These are phyloP conservation scores for Saprolegnia diclina DNA, from an alignment of 352 stramenopile genomes.

Conservation along the genomic window DNA sequence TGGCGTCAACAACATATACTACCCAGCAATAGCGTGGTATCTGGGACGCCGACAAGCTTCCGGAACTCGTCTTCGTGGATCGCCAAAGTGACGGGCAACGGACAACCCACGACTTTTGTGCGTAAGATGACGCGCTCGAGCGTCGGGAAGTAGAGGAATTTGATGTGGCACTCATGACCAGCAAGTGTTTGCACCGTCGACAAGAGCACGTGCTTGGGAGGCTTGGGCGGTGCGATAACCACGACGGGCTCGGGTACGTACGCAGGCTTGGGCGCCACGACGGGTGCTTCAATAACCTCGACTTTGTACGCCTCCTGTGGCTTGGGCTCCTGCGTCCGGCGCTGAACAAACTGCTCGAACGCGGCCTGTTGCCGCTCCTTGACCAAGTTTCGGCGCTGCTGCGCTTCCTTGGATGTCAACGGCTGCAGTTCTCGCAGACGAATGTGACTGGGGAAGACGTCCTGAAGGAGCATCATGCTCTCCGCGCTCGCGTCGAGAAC, in stretches of 20 bases:
- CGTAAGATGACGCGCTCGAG: conserved; percentile 9
- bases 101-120: neutral
- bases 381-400: neutral
- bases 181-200: neutral
- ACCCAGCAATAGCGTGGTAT: conserved; percentile 14
- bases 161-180: conserved; percentile 20
- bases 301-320: neutral
- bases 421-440: neutral
- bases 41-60: neutral
- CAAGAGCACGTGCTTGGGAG: conserved; percentile 16
- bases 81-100: neutral
- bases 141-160: conserved; percentile 10
- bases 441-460: neutral
- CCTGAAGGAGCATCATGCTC: neutral
- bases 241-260: neutral
- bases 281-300: neutral
- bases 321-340: conserved; percentile 10
- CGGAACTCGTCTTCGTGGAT: conserved; percentile 15
- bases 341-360: conserved; percentile 24
- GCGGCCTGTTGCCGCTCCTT: conserved; percentile 26
- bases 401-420: conserved; percentile 4
- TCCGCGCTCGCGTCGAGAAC: neutral
- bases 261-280: neutral
- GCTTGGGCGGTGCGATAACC: neutral
- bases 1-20: neutral